Evolutionary conservation across 148 eudicot genomes (phyloP).

Genomic region (Talinum fruticosum): DNA sequence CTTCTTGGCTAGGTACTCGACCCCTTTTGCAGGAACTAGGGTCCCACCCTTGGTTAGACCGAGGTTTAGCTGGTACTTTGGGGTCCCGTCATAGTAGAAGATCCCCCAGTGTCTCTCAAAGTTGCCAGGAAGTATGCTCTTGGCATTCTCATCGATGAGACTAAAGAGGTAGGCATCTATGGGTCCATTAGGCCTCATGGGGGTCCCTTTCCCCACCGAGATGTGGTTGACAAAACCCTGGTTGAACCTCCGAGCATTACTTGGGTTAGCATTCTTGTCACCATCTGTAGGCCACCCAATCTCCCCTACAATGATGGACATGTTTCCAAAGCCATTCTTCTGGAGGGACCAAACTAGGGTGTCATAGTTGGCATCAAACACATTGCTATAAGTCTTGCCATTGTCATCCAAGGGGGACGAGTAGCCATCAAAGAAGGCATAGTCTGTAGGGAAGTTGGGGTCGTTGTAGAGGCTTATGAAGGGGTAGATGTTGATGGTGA

Average conservation of each 20-base stretch:
- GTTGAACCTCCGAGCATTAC: constrained; percentile 38
- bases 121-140: constrained; percentile 35
- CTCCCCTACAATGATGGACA: constrained; percentile 44
- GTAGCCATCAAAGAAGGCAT: constrained; percentile 41
- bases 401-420: constrained; percentile 35
- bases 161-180: constrained; percentile 37
- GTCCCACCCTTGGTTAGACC: constrained; percentile 32
- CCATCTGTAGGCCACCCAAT: constrained; percentile 55
- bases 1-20: constrained; percentile 34
- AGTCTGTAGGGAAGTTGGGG: constrained; percentile 40
- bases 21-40: constrained; percentile 43
- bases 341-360: constrained; percentile 47
- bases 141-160: constrained; percentile 36
- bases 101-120: constrained; percentile 45
- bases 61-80: constrained; percentile 43
- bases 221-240: constrained; percentile 38
- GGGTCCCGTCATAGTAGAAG: constrained; percentile 37
- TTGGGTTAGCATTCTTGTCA: constrained; percentile 36
- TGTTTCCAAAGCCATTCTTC: constrained; percentile 40
- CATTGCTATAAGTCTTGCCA: constrained; percentile 38
- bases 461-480: constrained; percentile 44
- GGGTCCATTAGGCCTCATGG: constrained; percentile 37
- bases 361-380: constrained; percentile 49
- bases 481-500: constrained; percentile 43
- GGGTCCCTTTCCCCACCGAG: constrained; percentile 30